A percentile compares a stretch with the other conserved stretches of the same genome.
These are phyloP conservation scores for Solanum virginianum DNA, from an alignment of 257 asterid genomes.

Conservation along the genomic window DNA sequence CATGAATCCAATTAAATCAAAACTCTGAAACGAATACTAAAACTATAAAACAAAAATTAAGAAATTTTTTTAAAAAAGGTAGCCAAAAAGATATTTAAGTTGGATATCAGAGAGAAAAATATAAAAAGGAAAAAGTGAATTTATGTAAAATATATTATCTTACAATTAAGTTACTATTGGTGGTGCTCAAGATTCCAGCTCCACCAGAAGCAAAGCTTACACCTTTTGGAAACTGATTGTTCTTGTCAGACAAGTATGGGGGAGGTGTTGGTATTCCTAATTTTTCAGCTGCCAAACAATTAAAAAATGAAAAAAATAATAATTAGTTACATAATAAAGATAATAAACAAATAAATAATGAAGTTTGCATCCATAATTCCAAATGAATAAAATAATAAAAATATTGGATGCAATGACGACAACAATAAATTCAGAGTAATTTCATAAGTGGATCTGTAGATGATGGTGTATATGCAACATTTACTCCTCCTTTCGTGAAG, in stretches of 20 bases:
- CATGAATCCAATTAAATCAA: background rate
- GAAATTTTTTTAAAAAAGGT: too few relatives aligned
- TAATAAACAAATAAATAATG: background rate
- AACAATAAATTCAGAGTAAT: background rate
- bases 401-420: background rate
- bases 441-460: rapidly evolving
- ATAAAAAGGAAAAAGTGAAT: too few relatives aligned
- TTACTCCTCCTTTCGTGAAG: background rate
- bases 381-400: background rate
- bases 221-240: slow-evolving; percentile 33
- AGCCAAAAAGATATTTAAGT: too few relatives aligned
- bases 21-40: background rate
- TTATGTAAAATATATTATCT: background rate
- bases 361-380: background rate
- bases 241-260: slow-evolving; percentile 47
- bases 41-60: background rate
- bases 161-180: slow-evolving; percentile 34
- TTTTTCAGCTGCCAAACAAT: slow-evolving; percentile 45
- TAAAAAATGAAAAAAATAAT: background rate
- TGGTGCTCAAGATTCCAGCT: slow-evolving; percentile 56
- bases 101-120: background rate
- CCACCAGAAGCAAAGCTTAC: slow-evolving; percentile 90
- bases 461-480: rapidly evolving
- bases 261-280: slow-evolving; percentile 59
- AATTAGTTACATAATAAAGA: background rate